phyloP scores from a whole-genome alignment of 108 stramenopile species.

The Nitzschia sp. region DNA sequence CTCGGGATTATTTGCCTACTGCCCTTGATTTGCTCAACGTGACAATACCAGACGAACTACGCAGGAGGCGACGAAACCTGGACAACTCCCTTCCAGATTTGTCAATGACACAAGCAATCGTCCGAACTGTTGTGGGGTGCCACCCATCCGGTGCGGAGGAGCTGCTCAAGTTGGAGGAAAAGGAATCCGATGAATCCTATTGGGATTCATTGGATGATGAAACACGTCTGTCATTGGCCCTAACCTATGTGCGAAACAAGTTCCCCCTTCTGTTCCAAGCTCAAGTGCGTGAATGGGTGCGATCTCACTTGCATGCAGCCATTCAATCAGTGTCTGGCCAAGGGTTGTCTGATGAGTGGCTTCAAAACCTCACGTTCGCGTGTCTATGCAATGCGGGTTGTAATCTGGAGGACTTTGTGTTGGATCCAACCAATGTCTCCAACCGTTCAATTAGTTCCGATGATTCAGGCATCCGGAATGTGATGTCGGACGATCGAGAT shows the following conservation, averaged over 20 bases:
- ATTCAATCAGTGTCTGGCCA: constrained; percentile 2
- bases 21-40: constrained; percentile 65
- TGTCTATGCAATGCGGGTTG: constrained; percentile 69
- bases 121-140: constrained; percentile 57
- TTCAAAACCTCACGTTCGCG: constrained; percentile 47
- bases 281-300: constrained; percentile 68
- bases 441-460: constrained; percentile 7
- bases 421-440: constrained; percentile 6
- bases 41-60: constrained; percentile 75
- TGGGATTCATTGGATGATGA: constrained; percentile 72
- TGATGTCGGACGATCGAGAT: constrained; percentile 9
- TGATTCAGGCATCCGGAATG: constrained; percentile 5
- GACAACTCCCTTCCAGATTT: constrained; percentile 25
- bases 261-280: constrained; percentile 60
- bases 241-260: constrained; percentile 50
- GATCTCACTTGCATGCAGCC: constrained; percentile 42
- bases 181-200: constrained; percentile 43
- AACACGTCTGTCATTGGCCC: constrained; percentile 52
- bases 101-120: constrained; percentile 51
- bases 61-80: constrained; percentile 41
- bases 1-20: constrained; percentile 61
- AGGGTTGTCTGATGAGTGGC: constrained; percentile 52
- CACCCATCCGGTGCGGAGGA: constrained; percentile 44
- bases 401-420: constrained; percentile 36
- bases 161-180: constrained; percentile 60